Evolutionary conservation across 768 basidiomycete species (phyloP), one percentile per base, ranked within the genome.

Genomic region (Dendrothele bispora): DNA sequence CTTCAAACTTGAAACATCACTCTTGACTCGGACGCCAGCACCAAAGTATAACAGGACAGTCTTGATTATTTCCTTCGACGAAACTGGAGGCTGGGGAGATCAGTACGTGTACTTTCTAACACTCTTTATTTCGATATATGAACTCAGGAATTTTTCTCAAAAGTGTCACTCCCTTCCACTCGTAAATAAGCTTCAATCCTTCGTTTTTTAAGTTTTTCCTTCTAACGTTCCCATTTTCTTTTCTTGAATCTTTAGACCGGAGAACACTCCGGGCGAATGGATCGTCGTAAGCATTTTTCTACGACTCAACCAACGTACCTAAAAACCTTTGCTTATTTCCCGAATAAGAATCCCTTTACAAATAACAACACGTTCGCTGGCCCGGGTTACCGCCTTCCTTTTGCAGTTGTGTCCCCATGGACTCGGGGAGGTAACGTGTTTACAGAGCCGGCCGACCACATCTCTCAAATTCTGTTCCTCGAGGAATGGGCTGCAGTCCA

Each of bases 1-100:
- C n/a, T n/a, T n/a, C n/a, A n/a, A n/a, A n/a, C n/a, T n/a, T n/a
- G n/a, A n/a, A n/a, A n/a, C n/a, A n/a, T n/a, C n/a, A n/a, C n/a
- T n/a, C n/a, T n/a, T n/a, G n/a, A n/a, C n/a, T n/a, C n/a, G n/a
- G n/a, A n/a, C n/a, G n/a, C n/a, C n/a, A n/a, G n/a, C 39, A 11
- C 47, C 47, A 12, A 48, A 42, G n/a, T 48, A 48, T 34, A 41
- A 48, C 38, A 48, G 41, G 20, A 48, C 47, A 5, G 37, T 42
- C 24, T 29, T 48, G 12, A 34, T 48, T 14, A 48, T 48, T 36
- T 30, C 39, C 10, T 48, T 30, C 20, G 47, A 48, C 20, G 48
- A 43, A 28, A 49, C 40, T 8, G 39, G 39, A 14, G 48, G 39
- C 34, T 49, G 40, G 40, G 42, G 42, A 2, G 48, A 42, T 27